These are phyloP conservation scores for Syzygium oleosum DNA, from an alignment of 345 rosid genomes.

Conservation along the genomic window DNA sequence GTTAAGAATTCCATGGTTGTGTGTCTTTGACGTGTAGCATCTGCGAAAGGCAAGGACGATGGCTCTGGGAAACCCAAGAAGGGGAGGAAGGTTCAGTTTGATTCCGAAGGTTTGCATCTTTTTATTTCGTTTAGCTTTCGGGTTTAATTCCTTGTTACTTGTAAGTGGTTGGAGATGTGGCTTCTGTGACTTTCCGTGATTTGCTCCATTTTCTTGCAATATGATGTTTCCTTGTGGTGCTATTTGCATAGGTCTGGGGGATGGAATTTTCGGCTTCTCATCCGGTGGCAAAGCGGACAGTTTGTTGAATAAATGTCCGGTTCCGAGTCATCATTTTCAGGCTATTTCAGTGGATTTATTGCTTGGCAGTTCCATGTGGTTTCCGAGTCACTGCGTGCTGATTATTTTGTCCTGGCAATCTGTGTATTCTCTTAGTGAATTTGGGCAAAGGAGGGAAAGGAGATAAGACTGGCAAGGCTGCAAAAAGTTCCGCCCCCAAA, in stretches of 20 bases:
- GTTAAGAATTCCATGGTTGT: background rate
- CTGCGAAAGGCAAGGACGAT: slow-evolving; percentile 43
- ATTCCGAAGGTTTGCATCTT: slow-evolving; percentile 28
- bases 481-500: slow-evolving; percentile 28
- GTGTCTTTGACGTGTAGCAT: slow-evolving; percentile 9
- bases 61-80: slow-evolving; percentile 37
- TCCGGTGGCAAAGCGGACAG: background rate
- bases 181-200: background rate
- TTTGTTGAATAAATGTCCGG: background rate
- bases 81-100: slow-evolving; percentile 48
- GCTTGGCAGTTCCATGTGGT: background rate
- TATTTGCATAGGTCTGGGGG: background rate
- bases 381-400: background rate
- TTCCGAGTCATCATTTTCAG: background rate
- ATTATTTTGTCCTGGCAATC: slow-evolving; percentile 1
- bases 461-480: slow-evolving; percentile 25
- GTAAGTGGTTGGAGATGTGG: background rate
- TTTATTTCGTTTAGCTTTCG: background rate
- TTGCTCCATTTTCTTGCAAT: background rate
- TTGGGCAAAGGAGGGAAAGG: slow-evolving; percentile 49
- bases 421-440: slow-evolving; percentile 16
- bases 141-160: background rate
- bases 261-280: background rate
- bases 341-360: background rate
- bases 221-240: background rate